phyloP scores from a whole-genome alignment of 768 basidiomycete genomes.

The Lactarius indigo region DNA sequence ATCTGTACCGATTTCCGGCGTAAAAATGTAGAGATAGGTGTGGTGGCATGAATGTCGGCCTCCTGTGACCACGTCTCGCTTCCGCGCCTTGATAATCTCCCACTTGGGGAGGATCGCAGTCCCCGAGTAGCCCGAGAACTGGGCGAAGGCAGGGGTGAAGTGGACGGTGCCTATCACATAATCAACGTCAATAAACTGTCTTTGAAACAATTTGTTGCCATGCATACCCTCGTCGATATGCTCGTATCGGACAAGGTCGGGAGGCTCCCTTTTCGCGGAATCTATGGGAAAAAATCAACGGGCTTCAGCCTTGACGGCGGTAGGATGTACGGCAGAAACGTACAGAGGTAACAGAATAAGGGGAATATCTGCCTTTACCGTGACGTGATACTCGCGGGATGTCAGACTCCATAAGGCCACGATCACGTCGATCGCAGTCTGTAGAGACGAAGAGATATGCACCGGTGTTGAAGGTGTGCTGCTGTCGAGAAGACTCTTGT shows the following conservation, averaged over 20 bases:
- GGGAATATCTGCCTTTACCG: constrained; percentile 31
- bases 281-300: constrained; percentile 3
- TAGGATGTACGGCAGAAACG: constrained; percentile 12
- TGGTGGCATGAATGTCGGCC: constrained; percentile 35
- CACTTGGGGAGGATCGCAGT: constrained; percentile 11
- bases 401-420: constrained; percentile 27
- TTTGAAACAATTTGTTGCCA: background rate
- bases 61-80: constrained; percentile 31
- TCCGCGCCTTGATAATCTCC: constrained; percentile 23
- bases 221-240: constrained; percentile 30
- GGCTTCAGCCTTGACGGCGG: background rate
- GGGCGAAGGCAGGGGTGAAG: constrained; percentile 32
- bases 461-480: background rate
- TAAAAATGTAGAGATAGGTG: constrained; percentile 76
- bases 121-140: constrained; percentile 24
- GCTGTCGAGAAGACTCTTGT: constrained; percentile 10
- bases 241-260: constrained; percentile 29
- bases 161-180: constrained; percentile 29
- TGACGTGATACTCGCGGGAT: constrained; percentile 29
- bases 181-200: background rate
- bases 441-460: constrained; percentile 32
- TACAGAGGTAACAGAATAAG: constrained; percentile 33
- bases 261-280: constrained; percentile 33
- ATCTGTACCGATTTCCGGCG: constrained; percentile 75
- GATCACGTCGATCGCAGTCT: constrained; percentile 24